Evolutionary conservation across 257 asterid genomes (phyloP).

Genomic region (Plantago ovata): DNA sequence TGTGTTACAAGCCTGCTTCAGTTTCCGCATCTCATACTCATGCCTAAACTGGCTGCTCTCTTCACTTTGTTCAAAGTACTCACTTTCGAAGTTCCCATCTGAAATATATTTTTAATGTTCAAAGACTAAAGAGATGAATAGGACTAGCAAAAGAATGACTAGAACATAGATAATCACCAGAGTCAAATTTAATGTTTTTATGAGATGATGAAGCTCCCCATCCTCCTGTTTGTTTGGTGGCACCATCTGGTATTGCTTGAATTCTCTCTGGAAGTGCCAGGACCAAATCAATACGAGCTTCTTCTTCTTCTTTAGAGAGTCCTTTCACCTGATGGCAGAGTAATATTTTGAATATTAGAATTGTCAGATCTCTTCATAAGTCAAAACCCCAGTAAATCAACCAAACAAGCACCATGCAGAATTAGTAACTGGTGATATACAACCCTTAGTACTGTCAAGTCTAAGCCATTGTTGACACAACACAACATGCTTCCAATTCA

Average conservation of each 20-base stretch:
- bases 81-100: constrained; percentile 56
- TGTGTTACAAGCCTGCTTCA: constrained; percentile 80
- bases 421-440: no score
- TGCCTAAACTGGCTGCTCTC: constrained; percentile 70
- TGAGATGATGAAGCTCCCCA: constrained; percentile 55
- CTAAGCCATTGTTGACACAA: no score
- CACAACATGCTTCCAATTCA: no score
- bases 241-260: constrained; percentile 67
- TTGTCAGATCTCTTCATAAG: background rate
- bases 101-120: constrained; percentile 6
- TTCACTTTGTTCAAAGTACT: constrained; percentile 53
- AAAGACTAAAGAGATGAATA: background rate
- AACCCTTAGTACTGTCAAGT: no score
- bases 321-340: constrained; percentile 63
- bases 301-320: constrained; percentile 56
- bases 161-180: constrained; percentile 30
- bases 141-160: background rate
- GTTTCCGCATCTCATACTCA: constrained; percentile 77
- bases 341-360: background rate
- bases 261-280: constrained; percentile 65
- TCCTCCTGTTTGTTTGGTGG: constrained; percentile 36
- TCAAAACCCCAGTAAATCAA: background rate
- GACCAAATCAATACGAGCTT: constrained; percentile 67
- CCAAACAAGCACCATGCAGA: no score
- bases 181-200: constrained; percentile 59